Percentiles rank a stretch among this genome's conserved stretches.
phyloP scores from a whole-genome alignment of 305 asterid genomes.

The Solanum chacoense region DNA sequence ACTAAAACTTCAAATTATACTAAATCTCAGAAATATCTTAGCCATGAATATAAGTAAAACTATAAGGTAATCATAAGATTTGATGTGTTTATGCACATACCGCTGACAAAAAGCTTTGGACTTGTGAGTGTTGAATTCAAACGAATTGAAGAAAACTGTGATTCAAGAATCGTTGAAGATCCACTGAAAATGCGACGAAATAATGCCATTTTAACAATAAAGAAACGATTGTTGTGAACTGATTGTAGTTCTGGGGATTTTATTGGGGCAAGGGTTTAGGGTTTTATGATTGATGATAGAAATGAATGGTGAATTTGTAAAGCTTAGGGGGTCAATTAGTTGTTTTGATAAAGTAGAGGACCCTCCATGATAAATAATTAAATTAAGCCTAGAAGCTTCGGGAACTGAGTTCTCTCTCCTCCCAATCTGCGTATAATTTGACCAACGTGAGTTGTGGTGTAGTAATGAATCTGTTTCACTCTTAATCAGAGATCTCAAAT shows the following conservation, averaged over 20 bases:
- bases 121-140: constrained; percentile 58
- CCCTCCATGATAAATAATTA: not conserved
- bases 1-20: not conserved
- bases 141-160: constrained; percentile 50
- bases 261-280: not conserved
- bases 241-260: not conserved
- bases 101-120: constrained; percentile 72
- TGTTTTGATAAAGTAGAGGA: not conserved
- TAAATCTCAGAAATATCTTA: not conserved
- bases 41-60: not conserved
- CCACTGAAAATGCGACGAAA: constrained; percentile 51
- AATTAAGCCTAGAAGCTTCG: not conserved
- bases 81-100: constrained; percentile 21
- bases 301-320: not conserved
- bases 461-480: no score
- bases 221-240: not conserved
- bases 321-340: not conserved
- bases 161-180: constrained; percentile 30
- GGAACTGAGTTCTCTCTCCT: not conserved
- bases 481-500: no score
- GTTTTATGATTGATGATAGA: not conserved
- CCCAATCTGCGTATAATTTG: not conserved
- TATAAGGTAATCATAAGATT: not conserved
- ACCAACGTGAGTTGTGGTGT: not conserved
- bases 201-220: constrained; percentile 41